A percentile compares a stretch with the other conserved stretches of the same genome.
phyloP scores from a whole-genome alignment of 2,329 filamentous ascomycete genomes.

The Stagonosporopsis rhizophila region DNA sequence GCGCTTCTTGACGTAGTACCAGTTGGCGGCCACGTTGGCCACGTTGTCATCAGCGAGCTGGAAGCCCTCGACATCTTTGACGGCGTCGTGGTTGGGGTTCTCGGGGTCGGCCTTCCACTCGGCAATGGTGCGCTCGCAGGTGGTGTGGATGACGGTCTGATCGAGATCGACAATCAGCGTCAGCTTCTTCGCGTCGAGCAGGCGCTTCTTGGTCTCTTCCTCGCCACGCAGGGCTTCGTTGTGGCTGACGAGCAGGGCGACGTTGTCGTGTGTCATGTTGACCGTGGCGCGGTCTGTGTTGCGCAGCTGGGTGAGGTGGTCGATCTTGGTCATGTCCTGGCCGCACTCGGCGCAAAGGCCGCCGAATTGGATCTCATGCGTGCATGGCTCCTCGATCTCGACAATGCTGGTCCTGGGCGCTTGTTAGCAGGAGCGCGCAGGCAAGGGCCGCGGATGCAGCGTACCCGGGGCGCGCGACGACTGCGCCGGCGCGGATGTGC shows the following conservation, averaged over 20 bases:
- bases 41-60: constrained; percentile 79
- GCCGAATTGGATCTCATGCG: constrained; percentile 88
- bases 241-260: constrained; percentile 82
- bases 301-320: constrained; percentile 79
- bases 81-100: constrained; percentile 89
- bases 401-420: constrained; percentile 64
- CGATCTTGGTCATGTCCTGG: constrained; percentile 91
- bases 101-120: constrained; percentile 91
- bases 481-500: constrained; percentile 72
- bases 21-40: constrained; percentile 55
- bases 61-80: constrained; percentile 88
- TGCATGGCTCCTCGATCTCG: constrained; percentile 88
- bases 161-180: constrained; percentile 96
- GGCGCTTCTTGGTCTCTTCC: constrained; percentile 81
- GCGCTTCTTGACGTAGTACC: constrained; percentile 98
- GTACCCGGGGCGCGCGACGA: constrained; percentile 60
- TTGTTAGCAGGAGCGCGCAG: constrained; percentile 11
- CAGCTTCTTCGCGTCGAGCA: constrained; percentile 82
- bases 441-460: constrained; percentile 17
- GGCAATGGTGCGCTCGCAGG: constrained; percentile 92
- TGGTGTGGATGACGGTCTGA: constrained; percentile 98
- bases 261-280: constrained; percentile 94
- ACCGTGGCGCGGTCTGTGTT: constrained; percentile 89
- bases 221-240: constrained; percentile 82
- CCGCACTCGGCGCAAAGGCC: constrained; percentile 92